A percentile compares a stretch with the other conserved stretches of the same genome.
Conservation (phyloP, 2,329 filamentous ascomycete species). For the Aspergillus neoniger region DNA sequence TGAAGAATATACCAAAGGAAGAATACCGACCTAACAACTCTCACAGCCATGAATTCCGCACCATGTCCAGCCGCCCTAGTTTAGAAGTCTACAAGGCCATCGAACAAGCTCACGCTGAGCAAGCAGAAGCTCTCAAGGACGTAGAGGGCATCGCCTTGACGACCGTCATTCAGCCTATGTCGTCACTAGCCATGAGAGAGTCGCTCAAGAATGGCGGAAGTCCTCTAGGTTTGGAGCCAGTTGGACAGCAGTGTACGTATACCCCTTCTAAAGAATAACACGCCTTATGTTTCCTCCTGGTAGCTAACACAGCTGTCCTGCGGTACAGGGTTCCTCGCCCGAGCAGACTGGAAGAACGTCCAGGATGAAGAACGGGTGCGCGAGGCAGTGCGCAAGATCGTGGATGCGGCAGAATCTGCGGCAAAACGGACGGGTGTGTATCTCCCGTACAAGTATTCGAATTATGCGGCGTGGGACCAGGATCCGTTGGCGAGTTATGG, state of each 20-base stretch:
- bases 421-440: slow-evolving; percentile 12
- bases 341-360: slow-evolving; percentile 13
- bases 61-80: slow-evolving; percentile 15
- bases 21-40: not conserved
- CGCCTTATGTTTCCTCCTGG: too few species aligned
- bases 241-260: slow-evolving; percentile 17
- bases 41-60: slow-evolving; percentile 20
- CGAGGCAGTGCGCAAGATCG: slow-evolving; percentile 13
- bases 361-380: slow-evolving; percentile 11
- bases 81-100: slow-evolving; percentile 16
- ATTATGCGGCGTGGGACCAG: slow-evolving; percentile 20
- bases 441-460: slow-evolving; percentile 17
- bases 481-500: slow-evolving; percentile 17
- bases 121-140: slow-evolving; percentile 4
- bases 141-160: slow-evolving; percentile 12
- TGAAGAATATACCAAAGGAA: too few species aligned
- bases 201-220: slow-evolving; percentile 11
- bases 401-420: slow-evolving; percentile 9
- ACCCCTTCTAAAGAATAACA: too few species aligned
- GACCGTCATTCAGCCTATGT: slow-evolving; percentile 16
- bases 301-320: not conserved
- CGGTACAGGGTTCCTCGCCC: slow-evolving; percentile 12
- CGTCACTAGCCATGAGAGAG: slow-evolving; percentile 6
- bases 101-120: slow-evolving; percentile 9
- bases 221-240: slow-evolving; percentile 10